Evolutionary conservation across 768 basidiomycete genomes (phyloP), one percentile per base, ranked within the genome.

Genomic region (Dentipellis sp.): DNA sequence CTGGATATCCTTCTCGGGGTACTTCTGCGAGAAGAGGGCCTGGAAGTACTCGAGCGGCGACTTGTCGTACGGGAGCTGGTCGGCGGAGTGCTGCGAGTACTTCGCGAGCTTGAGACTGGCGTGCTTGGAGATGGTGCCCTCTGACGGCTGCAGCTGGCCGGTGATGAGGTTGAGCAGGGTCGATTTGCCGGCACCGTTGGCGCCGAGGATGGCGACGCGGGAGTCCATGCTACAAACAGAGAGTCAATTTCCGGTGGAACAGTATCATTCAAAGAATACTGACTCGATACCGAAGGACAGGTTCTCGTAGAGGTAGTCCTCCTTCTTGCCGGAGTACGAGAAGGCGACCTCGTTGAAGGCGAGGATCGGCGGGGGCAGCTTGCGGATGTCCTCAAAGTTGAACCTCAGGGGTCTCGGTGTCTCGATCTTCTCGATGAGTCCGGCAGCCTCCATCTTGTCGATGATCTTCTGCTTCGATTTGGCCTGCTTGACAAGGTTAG

Each of bases 381-480:
- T 94, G 64, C 80, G 78, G 60, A 97, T 83, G 64, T 95, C 93
- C 71, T 98, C 95, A 65, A 98, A 99, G 79, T 95, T 86, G 82
- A 98, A 99, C 52, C 83, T 77, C 36, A 99, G 77, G 14, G 82
- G 81, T 63, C 81, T 83, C 37, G 79, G 77, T 3, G 69, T 69
- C 67, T 94, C 92, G 57, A 97, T 75, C 74, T 92, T 93, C 72
- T 99, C 92, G 67, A 99, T 80, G 45, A 99, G 79, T 59, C 95
- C 95, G 12, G 94, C 95, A 23, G 95, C 95, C 78, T 99, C 97
- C 95, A 99, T 99, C 82, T 99, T 99, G 79, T 99, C 95, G 72
- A 99, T 95, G 61, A 99, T 98, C 81, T 99, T 99, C 72, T 99
- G 95, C 71, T 99, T 99, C 52, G 94, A 97, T 75, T 99, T 97